Base-by-base conservation (phyloP, 2,329 filamentous ascomycete genomes). In the Aspergillus tamarii region DNA sequence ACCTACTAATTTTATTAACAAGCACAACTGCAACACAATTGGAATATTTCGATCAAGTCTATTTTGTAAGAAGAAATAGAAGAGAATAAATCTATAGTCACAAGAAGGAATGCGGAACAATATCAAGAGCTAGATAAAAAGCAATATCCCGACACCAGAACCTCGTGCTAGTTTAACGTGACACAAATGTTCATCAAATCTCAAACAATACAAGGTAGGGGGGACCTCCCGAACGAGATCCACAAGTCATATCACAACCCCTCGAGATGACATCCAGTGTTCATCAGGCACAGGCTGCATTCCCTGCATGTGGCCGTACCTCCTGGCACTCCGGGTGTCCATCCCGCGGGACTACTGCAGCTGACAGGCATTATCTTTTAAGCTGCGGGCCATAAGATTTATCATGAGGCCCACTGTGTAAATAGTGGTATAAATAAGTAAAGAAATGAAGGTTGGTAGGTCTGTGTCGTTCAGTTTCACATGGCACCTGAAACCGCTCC, bases 271-370 rank as follows among this genome's bases (percentile, higher is more conserved):
- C 62, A 56, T 60, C 53, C 41, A 39, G 55, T 63, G 61, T 62
- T 60, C 62, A 43, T 65, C 66, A 65, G 66, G 68, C 62, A 72
- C 69, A 66, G 67, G 72, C 72, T 69, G 69, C 69, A 78, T 73
- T 78, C 64, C 74, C 76, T 73, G 75, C 70, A 76, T 74, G 73
- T 71, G 67, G 70, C 75, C 70, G 67, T 61, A 67, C 66, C 68
- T 63, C 69, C 61, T 64, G 61, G 53, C 61, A 64, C 60, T 57
- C 58, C 43, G 32, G 39, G 56, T 46, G 45, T 52, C 60, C 41
- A 45, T 59, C 54, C 54, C 56, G 32, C 50, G 16, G 54, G 61
- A 56, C 52, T 50, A 54, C 56, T 65, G 57, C 56, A 60, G 59
- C 30, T 30, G 58, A 64, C 34, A 58, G 58, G 59, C 55, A 69